Base-by-base conservation (phyloP, 257 asterid genomes). In the Cynanchum wilfordii region DNA sequence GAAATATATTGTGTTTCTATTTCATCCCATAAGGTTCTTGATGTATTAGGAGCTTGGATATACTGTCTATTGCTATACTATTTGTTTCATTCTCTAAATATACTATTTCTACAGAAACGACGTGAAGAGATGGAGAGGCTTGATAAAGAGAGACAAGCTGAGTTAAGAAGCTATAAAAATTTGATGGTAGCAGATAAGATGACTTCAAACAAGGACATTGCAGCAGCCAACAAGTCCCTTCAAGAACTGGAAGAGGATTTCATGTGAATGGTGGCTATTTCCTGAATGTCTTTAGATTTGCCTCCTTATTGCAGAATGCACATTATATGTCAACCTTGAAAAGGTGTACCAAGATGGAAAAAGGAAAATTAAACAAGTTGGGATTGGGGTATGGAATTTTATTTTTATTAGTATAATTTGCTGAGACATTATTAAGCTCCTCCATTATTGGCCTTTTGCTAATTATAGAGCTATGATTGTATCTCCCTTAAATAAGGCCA, bases 201-300 rank as follows among this genome's bases (percentile, higher is more conserved):
- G 98, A 94, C 98, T 0, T 94, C 98, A 0, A 94, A 91, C 85
- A 94, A 87, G 82, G 96, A 94, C 75, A 85, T 94, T 64, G 97
- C 98, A 22, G 82, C 98, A 19, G 64, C 91, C 57, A 82, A 83
- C 86, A 94, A 94, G 80, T 81, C 96, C 81, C 84, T 91, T 69
- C 98, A 94, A 81, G 98, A 94, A 83, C 84, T 94, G 74, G 98
- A 94, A 79, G 97, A 94, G 76, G 97, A 91, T 73, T 94, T 94
- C 85, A 94, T 94, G 98, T 94, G 90, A 91, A 74, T 52, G 38
- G 33, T 9, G 19, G 51, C 54, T 15, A 58, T 75, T 52, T 38
- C 33, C 56, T 50, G 22, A 59, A 71, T 30, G 60, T 36, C 42
- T 27, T 36, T 51, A 24, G 44, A 1, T 54, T 52, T 55, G 42